Percentiles rank a stretch among this genome's conserved stretches.
Conservation (phyloP, 805 yeast species). For the Candida hungchunana region DNA sequence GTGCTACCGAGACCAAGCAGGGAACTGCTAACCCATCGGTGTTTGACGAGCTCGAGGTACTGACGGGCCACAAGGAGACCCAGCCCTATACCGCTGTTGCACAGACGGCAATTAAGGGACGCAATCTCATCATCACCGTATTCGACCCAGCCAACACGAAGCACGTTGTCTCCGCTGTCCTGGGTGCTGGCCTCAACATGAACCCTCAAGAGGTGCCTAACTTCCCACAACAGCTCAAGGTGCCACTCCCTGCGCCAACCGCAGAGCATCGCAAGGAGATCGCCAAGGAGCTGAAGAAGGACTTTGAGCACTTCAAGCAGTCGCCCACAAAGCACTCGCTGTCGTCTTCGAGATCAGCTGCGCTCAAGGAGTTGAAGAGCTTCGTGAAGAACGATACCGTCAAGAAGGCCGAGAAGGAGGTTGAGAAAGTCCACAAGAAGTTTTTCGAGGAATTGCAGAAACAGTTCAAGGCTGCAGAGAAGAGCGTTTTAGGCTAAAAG, state of each 20-base stretch:
- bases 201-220: conserved; percentile 75
- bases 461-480: conserved; percentile 53
- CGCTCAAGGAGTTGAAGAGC: conserved; percentile 50
- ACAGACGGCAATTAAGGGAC: conserved; percentile 64
- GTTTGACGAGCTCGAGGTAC: conserved; percentile 56
- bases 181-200: conserved; percentile 65
- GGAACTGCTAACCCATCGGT: conserved; percentile 67
- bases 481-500: conserved; percentile 29
- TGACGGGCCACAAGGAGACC: conserved; percentile 41
- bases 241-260: conserved; percentile 72
- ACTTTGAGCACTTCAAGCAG: conserved; percentile 58
- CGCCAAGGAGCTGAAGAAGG: conserved; percentile 59
- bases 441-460: conserved; percentile 56
- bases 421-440: conserved; percentile 67
- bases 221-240: conserved; percentile 68
- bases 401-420: conserved; percentile 48
- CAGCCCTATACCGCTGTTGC: conserved; percentile 60
- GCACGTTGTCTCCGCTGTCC: conserved; percentile 63
- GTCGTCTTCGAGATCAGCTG: conserved; percentile 52
- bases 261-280: conserved; percentile 56
- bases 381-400: conserved; percentile 50
- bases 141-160: conserved; percentile 78
- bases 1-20: conserved; percentile 57
- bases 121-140: conserved; percentile 71
- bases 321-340: conserved; percentile 45